Evolutionary conservation across 1,284 basidiomycete genomes (phyloP), one percentile per base, ranked within the genome.

Genomic region (Apiotrichum akiyoshidainum): DNA sequence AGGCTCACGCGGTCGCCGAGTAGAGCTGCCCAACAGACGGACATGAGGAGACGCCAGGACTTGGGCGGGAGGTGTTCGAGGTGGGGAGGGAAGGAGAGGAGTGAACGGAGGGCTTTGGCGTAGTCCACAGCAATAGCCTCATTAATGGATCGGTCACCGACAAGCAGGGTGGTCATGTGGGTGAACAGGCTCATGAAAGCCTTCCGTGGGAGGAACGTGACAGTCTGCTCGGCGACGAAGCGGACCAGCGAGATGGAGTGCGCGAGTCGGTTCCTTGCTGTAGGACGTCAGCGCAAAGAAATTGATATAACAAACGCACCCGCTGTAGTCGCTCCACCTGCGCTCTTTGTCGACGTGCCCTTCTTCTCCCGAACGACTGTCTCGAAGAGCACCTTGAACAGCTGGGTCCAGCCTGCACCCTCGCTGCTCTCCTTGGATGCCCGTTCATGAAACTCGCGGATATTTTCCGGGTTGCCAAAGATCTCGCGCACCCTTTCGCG

Each of bases 81-180:
- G 74, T 97, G 93, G 0, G 90, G 87, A 2, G 79, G 76, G 71
- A 85, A 87, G 52, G 78, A 78, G 46, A 92, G 79, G 3, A 89
- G 71, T 49, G 80, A 80, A 44, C 84, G 83, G 39, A 95, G 80
- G 0, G 88, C 83, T 72, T 94, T 92, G 59, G 87, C 81, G 72
- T 92, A 96, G 72, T 92, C 86, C 60, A 90, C 76, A 3, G 88
- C 85, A 7, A 92, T 82, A 0, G 86, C 85, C 9, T 80, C 70
- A 53, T 88, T 82, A 11, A 95, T 80, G 17, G 61, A 67, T 31
- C 82, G 81, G 13, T 82, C 77, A 64, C 85, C 73, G 13, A 85
- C 80, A 59, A 92, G 81, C 58, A 83, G 83, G 57, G 86, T 83
- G 5, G 81, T 77, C 54, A 96, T 80, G 71, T 93, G 89, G 5